Conservation (phyloP, 2,329 filamentous ascomycete species). For the Apiospora sp. region DNA sequence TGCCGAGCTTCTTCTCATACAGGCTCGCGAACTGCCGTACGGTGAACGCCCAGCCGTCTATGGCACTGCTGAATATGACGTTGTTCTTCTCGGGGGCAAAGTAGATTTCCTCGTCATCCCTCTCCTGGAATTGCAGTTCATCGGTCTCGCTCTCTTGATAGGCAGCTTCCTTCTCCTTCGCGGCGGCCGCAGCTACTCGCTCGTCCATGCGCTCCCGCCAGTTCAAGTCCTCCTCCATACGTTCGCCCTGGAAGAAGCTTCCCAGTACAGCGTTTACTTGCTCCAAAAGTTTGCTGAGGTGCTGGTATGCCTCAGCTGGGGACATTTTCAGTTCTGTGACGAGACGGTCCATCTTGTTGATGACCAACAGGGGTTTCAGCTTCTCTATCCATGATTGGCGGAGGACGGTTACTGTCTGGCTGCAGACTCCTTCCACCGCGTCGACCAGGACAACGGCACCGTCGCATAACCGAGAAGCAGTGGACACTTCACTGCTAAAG, state of each 20-base stretch:
- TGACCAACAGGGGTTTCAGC: constrained; percentile 90
- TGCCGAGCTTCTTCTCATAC: constrained; percentile 96
- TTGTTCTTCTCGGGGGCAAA: constrained; percentile 99
- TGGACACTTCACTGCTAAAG: constrained; percentile 98
- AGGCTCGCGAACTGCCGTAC: constrained; percentile 90
- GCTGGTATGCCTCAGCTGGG: constrained; percentile 85
- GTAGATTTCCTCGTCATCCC: constrained; percentile 95
- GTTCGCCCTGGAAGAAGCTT: constrained; percentile 96
- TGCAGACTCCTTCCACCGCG: constrained; percentile 97
- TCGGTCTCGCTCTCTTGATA: constrained; percentile 62
- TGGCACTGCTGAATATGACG: constrained; percentile 96
- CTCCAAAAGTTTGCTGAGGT: constrained; percentile 88
- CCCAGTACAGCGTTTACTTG: constrained; percentile 98
- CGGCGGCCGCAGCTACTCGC: constrained; percentile 74
- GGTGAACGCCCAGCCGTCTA: constrained; percentile 99
- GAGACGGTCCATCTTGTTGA: constrained; percentile 98
- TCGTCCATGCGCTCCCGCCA: constrained; percentile 96
- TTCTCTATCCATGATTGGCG: constrained; percentile 96
- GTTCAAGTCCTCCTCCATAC: constrained; percentile 97
- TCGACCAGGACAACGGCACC: constrained; percentile 94
- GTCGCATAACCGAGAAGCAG: constrained; percentile 91
- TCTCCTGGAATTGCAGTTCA: constrained; percentile 81
- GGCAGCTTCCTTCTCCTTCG: constrained; percentile 60
- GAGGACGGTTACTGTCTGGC: constrained; percentile 96
- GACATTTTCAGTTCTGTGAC: constrained; percentile 96